phyloP scores from a whole-genome alignment of 441 rosid genomes.

The Theobroma grandiflorum region DNA sequence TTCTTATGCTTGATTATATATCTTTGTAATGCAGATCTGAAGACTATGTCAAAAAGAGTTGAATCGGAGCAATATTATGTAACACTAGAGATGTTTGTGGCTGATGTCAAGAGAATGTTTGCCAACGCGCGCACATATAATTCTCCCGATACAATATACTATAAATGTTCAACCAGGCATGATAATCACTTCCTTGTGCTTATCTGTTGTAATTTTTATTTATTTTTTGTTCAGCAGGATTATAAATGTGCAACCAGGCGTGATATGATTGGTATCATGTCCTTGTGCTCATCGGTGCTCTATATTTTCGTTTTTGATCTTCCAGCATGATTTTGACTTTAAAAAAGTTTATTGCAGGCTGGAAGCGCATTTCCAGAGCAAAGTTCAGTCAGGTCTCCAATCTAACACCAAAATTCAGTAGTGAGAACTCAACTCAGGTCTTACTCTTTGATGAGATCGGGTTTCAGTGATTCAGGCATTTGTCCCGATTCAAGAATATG shows the following conservation, averaged over 20 bases:
- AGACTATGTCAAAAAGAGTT: conserved; percentile 88
- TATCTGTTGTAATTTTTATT: not conserved
- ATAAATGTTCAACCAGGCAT: conserved; percentile 87
- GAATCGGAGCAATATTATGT: conserved; percentile 95
- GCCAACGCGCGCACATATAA: conserved; percentile 88
- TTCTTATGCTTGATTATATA: conserved; percentile 14
- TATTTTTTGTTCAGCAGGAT: not conserved
- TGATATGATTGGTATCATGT: conserved; percentile 7
- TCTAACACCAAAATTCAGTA: conserved; percentile 68
- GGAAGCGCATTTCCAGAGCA: conserved; percentile 78
- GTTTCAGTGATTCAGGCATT: not conserved
- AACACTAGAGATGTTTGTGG: conserved; percentile 95
- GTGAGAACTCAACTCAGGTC: conserved; percentile 16
- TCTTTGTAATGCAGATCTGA: conserved; percentile 66
- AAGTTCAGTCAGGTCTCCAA: conserved; percentile 84
- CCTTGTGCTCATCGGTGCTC: not conserved
- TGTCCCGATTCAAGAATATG: not conserved
- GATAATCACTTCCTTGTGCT: conserved; percentile 16
- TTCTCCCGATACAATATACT: conserved; percentile 92
- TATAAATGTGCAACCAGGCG: conserved; percentile 81
- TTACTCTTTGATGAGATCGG: not conserved
- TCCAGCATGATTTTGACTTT: not conserved
- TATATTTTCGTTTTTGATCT: not conserved
- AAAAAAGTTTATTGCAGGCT: conserved; percentile 56
- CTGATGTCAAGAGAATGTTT: conserved; percentile 96